Base-by-base conservation (phyloP, 805 yeast genomes). In the Lachancea quebecensis region DNA sequence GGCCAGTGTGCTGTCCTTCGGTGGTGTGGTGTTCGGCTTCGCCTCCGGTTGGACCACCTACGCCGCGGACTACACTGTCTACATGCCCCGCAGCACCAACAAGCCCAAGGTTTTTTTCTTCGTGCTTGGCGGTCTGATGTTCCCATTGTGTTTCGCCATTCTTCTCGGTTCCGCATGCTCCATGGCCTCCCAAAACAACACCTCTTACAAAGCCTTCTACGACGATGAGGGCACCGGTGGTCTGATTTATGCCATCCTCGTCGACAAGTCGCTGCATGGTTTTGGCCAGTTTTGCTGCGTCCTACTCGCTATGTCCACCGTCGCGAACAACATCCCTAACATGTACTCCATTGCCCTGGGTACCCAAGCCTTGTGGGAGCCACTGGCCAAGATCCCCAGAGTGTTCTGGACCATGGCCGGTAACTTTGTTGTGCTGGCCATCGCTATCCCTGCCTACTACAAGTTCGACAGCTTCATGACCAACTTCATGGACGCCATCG, bases 31-130 rank as follows among this genome's bases (percentile, higher is more conserved):
- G 51, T 89, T 78, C 57, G 96, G 96, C 51, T 89, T 82, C 59
- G 95, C 95, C 41, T 78, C 95, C 44, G 96, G 96, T 51, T 89
- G 97, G 97, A 79, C 95, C 46, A 82, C 96, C 15, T 87, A 82
- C 56, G 93, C 96, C 25, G 79, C 95, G 42, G 97, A 89, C 69
- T 90, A 89, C 69, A 87, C 95, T 41, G 88, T 83, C 37, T 90
- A 87, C 70, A 87, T 85, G 77, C 86, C 84, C 53, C 71, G 75
- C 56, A 73, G 77, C 58, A 78, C 82, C 51, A 76, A 75, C 65
- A 69, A 78, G 37, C 51, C 54, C 59, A 81, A 71, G 60, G 72
- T 87, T 45, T 88, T 87, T 70, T 62, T 75, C 45, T 75, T 80
- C 51, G 78, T 89, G 46, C 64, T 77, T 48, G 51, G 66, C 37